Percentiles rank a stretch among this genome's conserved stretches.
phyloP scores from a whole-genome alignment of 768 basidiomycete species.

The Russula sp. region DNA sequence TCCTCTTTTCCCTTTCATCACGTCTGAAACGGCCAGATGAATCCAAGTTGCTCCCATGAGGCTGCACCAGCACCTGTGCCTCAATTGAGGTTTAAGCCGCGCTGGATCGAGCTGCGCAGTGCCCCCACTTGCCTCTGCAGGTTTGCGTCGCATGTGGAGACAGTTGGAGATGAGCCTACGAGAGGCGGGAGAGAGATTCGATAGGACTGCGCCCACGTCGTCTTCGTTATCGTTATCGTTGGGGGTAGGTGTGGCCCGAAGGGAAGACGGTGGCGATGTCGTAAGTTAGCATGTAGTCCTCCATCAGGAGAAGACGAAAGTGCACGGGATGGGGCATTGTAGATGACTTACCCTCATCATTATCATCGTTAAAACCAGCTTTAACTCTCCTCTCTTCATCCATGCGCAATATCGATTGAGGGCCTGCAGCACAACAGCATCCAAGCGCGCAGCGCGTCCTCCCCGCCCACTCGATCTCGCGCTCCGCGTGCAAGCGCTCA shows the following conservation, averaged over 20 bases:
- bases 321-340: neutral
- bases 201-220: neutral
- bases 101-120: constrained; percentile 34
- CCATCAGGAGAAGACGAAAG: neutral
- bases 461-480: constrained; percentile 28
- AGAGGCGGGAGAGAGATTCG: constrained; percentile 44
- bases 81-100: constrained; percentile 42
- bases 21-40: no score
- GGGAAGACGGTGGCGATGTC: neutral
- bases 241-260: neutral
- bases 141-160: constrained; percentile 68
- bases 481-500: constrained; percentile 6
- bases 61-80: no score
- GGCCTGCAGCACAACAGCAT: constrained; percentile 37
- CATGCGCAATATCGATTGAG: constrained; percentile 33
- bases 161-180: constrained; percentile 60
- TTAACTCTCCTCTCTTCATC: constrained; percentile 32
- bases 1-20: no score
- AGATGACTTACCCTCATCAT: constrained; percentile 30
- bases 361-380: constrained; percentile 33
- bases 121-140: constrained; percentile 49
- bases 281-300: neutral
- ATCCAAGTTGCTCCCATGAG: no score
- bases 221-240: constrained; percentile 1
- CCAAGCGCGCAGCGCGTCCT: constrained; percentile 39